Base-by-base conservation (phyloP, 768 basidiomycete genomes). In the Boletus reticuloceps region DNA sequence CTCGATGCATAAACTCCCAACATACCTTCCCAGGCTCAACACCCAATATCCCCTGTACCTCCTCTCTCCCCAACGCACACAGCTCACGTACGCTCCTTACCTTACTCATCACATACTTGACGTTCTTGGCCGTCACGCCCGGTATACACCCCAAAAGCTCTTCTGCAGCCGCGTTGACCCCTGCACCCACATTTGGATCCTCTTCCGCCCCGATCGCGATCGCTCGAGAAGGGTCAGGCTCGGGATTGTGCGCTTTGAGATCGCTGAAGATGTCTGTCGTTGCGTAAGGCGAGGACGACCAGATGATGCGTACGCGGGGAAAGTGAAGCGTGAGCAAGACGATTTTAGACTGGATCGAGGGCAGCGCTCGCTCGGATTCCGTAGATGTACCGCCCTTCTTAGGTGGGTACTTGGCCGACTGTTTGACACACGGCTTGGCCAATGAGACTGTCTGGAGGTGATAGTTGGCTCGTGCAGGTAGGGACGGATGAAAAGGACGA, bases 221-320 rank as follows among this genome's bases (percentile, higher is more conserved):
- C 0, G 97, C 94, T 40, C 81, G 81, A 14, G 75, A 65, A 10
- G 85, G 81, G 58, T 96, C 89, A 0, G 97, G 97, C 67, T 99
- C 93, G 0, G 82, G 72, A 44, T 82, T 81, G 62, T 88, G 85
- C 32, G 73, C 58, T 65, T 99, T 99, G 34, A 99, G 84, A 65
- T 98, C 97, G 45, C 82, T 83, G 77, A 98, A 95, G 53, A 98
- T 94, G 54, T 94, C 88, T 0, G 92, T 81, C 0, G 93, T 94
- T 19, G 90, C 89, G 65, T 94, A 91, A 0, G 97, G 92, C 1
- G 95, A 98, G 2, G 94, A 94, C 0, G 94, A 94, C 97, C 97
- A 98, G 68, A 99, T 91, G 65, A 98, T 90, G 42, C 93, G 86
- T 4, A 99, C 75, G 14, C 91, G 87, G 0, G 95, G 97, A 68